Percentiles rank a stretch among this genome's conserved stretches.
Conservation (phyloP, 2,329 filamentous ascomycete genomes). For the Neofusicoccum sp. region DNA sequence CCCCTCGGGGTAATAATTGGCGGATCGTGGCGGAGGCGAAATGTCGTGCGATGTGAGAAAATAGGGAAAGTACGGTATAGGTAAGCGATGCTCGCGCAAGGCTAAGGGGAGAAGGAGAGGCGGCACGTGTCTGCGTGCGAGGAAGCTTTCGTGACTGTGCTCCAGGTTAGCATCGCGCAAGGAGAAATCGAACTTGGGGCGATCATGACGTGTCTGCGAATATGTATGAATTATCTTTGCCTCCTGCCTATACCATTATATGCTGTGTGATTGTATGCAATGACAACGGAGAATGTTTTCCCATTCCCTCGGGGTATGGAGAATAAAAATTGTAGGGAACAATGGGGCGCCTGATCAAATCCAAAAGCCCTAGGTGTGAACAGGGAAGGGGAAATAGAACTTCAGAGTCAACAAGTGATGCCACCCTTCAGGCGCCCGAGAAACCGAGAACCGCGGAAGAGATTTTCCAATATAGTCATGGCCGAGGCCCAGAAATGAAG, state of each 20-base stretch:
- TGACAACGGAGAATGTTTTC: neutral
- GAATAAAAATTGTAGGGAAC: neutral
- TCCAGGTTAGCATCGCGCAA: too few species aligned
- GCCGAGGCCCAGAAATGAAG: neutral
- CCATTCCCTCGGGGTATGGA: slow-evolving; percentile 2
- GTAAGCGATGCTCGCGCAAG: too few species aligned
- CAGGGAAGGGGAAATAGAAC: neutral
- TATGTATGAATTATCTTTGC: neutral
- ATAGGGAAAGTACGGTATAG: neutral
- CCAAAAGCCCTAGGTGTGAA: neutral
- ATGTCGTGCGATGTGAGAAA: neutral
- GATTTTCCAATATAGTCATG: neutral
- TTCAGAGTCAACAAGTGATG: neutral
- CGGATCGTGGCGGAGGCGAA: neutral
- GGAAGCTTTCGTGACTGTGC: too few species aligned
- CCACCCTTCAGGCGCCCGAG: neutral
- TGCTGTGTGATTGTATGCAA: neutral
- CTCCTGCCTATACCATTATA: slow-evolving; percentile 4
- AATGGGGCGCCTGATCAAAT: neutral
- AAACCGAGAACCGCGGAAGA: neutral
- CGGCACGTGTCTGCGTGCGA: neutral
- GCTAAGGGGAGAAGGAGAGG: neutral
- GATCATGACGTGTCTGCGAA: too few species aligned
- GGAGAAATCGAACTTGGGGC: too few species aligned
- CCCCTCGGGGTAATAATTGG: neutral